Percentiles rank a stretch among this genome's conserved stretches.
These are phyloP conservation scores for Ustilago crameri DNA, from an alignment of 1,284 basidiomycete genomes.

Conservation along the genomic window DNA sequence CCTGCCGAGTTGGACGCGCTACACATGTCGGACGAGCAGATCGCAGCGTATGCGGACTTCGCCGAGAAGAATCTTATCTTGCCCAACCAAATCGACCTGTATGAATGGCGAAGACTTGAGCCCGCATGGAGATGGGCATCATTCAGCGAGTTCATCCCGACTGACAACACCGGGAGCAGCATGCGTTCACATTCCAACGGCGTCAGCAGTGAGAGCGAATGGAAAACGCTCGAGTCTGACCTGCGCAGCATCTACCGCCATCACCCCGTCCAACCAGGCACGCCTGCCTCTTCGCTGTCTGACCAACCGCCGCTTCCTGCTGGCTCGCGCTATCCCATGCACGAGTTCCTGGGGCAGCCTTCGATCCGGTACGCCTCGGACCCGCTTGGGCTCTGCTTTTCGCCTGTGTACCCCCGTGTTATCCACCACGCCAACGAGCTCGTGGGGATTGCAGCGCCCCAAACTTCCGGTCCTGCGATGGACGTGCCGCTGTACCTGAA, in stretches of 20 bases:
- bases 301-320: background rate
- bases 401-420: conserved; percentile 25
- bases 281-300: background rate
- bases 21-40: conserved; percentile 72
- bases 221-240: conserved; percentile 17
- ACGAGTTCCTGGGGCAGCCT: conserved; percentile 17
- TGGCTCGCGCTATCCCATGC: conserved; percentile 19
- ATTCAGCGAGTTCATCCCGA: conserved; percentile 35
- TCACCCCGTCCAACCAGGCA: conserved; percentile 8
- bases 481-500: conserved; percentile 8
- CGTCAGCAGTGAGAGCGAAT: background rate
- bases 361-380: conserved; percentile 9
- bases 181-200: background rate
- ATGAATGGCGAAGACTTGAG: conserved; percentile 39
- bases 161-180: background rate
- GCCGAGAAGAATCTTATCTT: conserved; percentile 73
- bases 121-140: conserved; percentile 23
- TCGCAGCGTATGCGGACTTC: conserved; percentile 78
- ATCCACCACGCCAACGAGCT: conserved; percentile 35
- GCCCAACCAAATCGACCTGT: conserved; percentile 38
- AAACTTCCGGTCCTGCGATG: conserved; percentile 13
- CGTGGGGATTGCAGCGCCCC: conserved; percentile 27
- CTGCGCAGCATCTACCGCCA: conserved; percentile 24
- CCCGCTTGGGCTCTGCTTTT: conserved; percentile 24
- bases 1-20: conserved; percentile 74